Conservation (phyloP, 179 eudicot species). For the Beta lomatogona region DNA sequence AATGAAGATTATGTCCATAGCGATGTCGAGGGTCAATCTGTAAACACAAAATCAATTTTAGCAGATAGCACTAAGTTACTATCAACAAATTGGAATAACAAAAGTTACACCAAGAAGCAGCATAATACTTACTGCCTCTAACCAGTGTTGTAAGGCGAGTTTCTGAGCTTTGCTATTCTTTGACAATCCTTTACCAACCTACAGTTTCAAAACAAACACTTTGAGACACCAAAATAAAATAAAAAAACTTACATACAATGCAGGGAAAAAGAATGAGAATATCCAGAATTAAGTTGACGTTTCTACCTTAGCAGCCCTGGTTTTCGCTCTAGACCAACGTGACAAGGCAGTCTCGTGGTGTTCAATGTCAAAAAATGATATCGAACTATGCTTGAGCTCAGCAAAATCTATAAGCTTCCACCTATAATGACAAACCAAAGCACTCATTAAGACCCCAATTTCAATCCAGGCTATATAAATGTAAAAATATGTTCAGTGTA, state of each 20-base stretch:
- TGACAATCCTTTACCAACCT: conserved; percentile 94
- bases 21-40: conserved; percentile 99
- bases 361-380: conserved; percentile 83
- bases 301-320: conserved; percentile 88
- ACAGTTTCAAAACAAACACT: conserved; percentile 21
- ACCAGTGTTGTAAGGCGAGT: conserved; percentile 96
- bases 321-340: conserved; percentile 95
- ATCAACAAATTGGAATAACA: neutral
- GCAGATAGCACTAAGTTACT: neutral
- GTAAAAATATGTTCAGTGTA: neutral
- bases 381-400: conserved; percentile 81
- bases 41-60: conserved; percentile 20
- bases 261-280: neutral
- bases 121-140: conserved; percentile 75
- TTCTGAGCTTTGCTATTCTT: conserved; percentile 84
- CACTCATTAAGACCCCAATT: neutral
- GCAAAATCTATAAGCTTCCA: conserved; percentile 95
- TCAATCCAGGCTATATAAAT: too few relatives aligned
- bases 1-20: conserved; percentile 91
- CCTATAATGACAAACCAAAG: conserved; percentile 37
- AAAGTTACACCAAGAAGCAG: neutral
- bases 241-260: neutral
- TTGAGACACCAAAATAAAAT: neutral
- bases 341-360: conserved; percentile 91
- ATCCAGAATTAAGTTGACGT: neutral